These are phyloP conservation scores for Zasmidium angulare DNA, from an alignment of 2,329 filamentous ascomycete species.

Conservation along the genomic window DNA sequence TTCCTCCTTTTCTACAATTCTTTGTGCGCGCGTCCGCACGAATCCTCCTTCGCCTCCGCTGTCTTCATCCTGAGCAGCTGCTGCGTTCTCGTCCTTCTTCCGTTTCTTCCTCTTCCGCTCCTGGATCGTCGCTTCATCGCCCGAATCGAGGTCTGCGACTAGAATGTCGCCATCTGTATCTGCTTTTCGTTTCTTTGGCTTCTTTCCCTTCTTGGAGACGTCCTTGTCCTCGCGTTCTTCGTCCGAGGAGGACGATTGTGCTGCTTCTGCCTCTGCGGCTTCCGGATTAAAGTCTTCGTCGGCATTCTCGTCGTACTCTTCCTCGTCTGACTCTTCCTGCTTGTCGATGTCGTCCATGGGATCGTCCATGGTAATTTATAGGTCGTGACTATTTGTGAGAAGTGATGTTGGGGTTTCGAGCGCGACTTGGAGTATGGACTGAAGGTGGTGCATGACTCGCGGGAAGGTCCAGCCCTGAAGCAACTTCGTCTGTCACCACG, in stretches of 20 bases:
- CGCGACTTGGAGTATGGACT: neutral
- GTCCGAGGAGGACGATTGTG: conserved; percentile 35
- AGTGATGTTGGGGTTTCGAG: neutral
- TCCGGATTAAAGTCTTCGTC: conserved; percentile 47
- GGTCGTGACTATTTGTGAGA: neutral
- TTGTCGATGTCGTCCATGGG: conserved; percentile 4
- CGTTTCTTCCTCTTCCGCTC: conserved; percentile 45
- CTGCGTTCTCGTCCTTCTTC: conserved; percentile 32
- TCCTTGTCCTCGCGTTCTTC: conserved; percentile 31
- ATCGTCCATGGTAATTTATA: neutral
- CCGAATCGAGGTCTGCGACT: conserved; percentile 50
- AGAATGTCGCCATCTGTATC: conserved; percentile 17
- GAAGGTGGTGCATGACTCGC: neutral
- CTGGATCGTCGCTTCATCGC: conserved; percentile 57
- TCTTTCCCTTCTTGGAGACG: conserved; percentile 33
- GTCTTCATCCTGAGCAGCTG: conserved; percentile 22
- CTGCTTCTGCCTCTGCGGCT: conserved; percentile 31
- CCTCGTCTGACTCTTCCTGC: conserved; percentile 27
- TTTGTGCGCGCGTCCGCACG: conserved; percentile 56
- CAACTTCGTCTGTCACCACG: too few species aligned
- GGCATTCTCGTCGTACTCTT: conserved; percentile 43
- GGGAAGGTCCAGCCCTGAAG: neutral
- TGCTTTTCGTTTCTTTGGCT: conserved; percentile 40
- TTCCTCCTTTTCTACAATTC: conserved; percentile 50
- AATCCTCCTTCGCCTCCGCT: conserved; percentile 52